Evolutionary conservation across 441 rosid species (phyloP), one percentile per base, ranked within the genome.

Genomic region (Dalechampia spathulata): DNA sequence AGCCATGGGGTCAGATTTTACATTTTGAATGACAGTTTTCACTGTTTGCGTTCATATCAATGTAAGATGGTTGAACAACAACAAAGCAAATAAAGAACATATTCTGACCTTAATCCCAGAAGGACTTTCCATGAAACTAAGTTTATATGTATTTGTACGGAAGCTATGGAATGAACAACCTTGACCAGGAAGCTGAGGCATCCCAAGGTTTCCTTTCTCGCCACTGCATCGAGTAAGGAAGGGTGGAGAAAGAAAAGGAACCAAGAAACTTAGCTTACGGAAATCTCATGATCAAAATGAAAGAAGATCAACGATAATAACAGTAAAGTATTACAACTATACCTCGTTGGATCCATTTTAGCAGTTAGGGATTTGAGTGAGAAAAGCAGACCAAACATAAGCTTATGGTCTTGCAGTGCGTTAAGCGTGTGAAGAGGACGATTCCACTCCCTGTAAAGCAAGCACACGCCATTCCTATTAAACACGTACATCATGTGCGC

Each of bases 101-200:
- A 40, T 14, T 10, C 55, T 42, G 6, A 83, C 98, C 96, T 92
- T 92, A 32, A 89, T 79, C 57, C 97, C 97, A 49, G 96, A 86
- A 11, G 96, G 90, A 66, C 82, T 85, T 72, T 92, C 99, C 96
- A 89, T 85, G 82, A 92, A 89, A 63, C 90, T 92, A 27, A 89
- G 95, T 57, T 86, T 92, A 78, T 86, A 92, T 1, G 96, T 86
- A 47, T 89, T 86, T 0, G 99, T 89, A 8, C 94, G 86, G 64
- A 92, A 92, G 68, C 97, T 80, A 44, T 86, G 97, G 64, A 92
- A 89, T 0, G 97, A 92, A 63, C 97, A 89, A 8, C 94, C 97
- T 72, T 89, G 92, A 25, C 96, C 95, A 7, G 94, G 90, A 57
- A 84, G 78, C 65, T 84, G 98, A 23, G 96, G 95, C 71, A 86